Evolutionary conservation across 2,329 filamentous ascomycete genomes (phyloP).

Genomic region (Sporothrix pallida): DNA sequence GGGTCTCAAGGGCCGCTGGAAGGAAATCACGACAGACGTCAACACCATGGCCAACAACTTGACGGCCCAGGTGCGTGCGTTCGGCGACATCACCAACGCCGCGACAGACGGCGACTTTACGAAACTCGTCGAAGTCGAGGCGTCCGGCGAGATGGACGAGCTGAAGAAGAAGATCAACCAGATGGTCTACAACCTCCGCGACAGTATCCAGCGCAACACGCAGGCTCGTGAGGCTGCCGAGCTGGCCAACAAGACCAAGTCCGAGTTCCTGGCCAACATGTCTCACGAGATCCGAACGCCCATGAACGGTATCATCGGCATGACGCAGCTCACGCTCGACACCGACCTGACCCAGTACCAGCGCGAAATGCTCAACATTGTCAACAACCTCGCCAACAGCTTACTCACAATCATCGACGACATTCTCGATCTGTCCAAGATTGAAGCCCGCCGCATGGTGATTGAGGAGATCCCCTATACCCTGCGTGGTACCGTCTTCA

Average conservation of each 20-base stretch:
- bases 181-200: slow-evolving; percentile 95
- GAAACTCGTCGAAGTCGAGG: slow-evolving; percentile 94
- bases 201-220: slow-evolving; percentile 96
- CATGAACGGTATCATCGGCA: slow-evolving; percentile 97
- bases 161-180: slow-evolving; percentile 99
- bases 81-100: slow-evolving; percentile 97
- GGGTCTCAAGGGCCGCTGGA: slow-evolving; percentile 92
- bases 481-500: slow-evolving; percentile 92
- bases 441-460: slow-evolving; percentile 96
- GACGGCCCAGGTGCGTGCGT: slow-evolving; percentile 95
- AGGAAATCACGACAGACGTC: slow-evolving; percentile 96
- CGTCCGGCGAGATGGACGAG: slow-evolving; percentile 98
- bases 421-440: slow-evolving; percentile 75
- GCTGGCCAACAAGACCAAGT: slow-evolving; percentile 96
- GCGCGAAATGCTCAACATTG: slow-evolving; percentile 97
- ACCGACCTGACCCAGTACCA: slow-evolving; percentile 94
- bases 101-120: slow-evolving; percentile 97
- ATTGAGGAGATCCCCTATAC: slow-evolving; percentile 98
- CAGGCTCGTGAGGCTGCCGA: slow-evolving; percentile 91
- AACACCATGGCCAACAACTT: slow-evolving; percentile 84
- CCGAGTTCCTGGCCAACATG: slow-evolving; percentile 98
- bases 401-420: slow-evolving; percentile 95
- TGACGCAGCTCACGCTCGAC: slow-evolving; percentile 95
- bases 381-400: slow-evolving; percentile 95
- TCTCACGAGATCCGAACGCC: slow-evolving; percentile 97